Conservation (phyloP, 345 rosid species). For the Excoecaria agallocha region DNA sequence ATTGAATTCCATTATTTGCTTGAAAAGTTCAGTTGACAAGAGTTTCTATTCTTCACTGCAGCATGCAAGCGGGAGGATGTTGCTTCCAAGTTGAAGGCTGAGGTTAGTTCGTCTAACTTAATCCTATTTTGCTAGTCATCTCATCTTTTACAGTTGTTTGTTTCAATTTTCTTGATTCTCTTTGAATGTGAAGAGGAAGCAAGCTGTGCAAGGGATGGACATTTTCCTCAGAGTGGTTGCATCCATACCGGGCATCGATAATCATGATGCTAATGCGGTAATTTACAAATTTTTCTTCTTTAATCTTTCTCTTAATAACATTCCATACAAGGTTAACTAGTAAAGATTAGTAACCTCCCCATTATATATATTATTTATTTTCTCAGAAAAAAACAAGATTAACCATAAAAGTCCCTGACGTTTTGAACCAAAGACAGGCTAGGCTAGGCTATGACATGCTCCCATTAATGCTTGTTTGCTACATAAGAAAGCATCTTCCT, state of each 20-base stretch:
- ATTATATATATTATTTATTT: not conserved
- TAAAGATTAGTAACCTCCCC: not conserved
- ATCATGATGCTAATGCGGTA: slow-evolving; percentile 84
- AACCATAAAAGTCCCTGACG: too few species aligned
- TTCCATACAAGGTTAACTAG: not conserved
- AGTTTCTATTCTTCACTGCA: slow-evolving; percentile 32
- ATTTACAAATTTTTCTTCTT: not conserved
- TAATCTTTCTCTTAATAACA: not conserved
- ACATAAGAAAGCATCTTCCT: too few species aligned
- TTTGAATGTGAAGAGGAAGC: slow-evolving; percentile 57
- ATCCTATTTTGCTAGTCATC: not conserved
- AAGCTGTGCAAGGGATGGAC: slow-evolving; percentile 55
- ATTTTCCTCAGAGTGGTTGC: slow-evolving; percentile 59
- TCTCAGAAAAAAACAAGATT: not conserved
- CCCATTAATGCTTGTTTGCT: not conserved
- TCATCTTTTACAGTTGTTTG: not conserved
- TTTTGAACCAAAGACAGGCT: too few species aligned
- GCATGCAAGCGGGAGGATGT: slow-evolving; percentile 76
- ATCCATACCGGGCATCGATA: slow-evolving; percentile 74
- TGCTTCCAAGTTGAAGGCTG: slow-evolving; percentile 60
- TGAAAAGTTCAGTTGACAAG: not conserved
- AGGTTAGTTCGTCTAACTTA: slow-evolving; percentile 54
- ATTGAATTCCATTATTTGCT: not conserved
- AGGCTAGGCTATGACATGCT: not conserved
- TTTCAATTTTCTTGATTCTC: not conserved